Evolutionary conservation across 257 asterid genomes (phyloP).

Genomic region (Salvia rosmarinus): DNA sequence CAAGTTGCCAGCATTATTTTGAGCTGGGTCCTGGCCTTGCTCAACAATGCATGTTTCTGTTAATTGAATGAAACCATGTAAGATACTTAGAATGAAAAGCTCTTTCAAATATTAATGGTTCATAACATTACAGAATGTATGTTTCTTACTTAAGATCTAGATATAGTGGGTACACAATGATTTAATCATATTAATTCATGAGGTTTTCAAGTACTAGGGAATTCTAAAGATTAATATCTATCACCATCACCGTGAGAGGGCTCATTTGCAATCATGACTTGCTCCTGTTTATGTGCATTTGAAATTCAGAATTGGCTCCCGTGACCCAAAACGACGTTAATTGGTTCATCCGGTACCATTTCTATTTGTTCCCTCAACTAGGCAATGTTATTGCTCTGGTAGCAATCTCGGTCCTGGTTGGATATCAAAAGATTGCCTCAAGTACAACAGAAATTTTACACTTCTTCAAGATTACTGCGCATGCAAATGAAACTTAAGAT

Average conservation of each 20-base stretch:
- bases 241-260: not conserved
- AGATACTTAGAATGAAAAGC: not conserved
- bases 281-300: constrained; percentile 1
- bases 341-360: not conserved
- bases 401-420: not conserved
- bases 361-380: not conserved
- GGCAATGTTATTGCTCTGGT: not conserved
- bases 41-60: constrained; percentile 72
- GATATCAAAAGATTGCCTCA: not conserved
- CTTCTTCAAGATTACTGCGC: not conserved
- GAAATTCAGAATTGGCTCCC: not conserved
- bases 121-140: not conserved
- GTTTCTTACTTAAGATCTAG: not conserved
- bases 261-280: not conserved
- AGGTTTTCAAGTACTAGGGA: not conserved
- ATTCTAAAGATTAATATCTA: not conserved
- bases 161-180: not conserved
- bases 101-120: not conserved
- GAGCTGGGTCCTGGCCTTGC: constrained; percentile 43
- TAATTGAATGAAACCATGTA: not conserved
- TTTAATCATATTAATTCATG: not conserved
- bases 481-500: no score
- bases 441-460: not conserved
- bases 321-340: not conserved
- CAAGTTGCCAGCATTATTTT: constrained; percentile 45